Conservation (phyloP, 306 rosid species). For the Quercus parvula region DNA sequence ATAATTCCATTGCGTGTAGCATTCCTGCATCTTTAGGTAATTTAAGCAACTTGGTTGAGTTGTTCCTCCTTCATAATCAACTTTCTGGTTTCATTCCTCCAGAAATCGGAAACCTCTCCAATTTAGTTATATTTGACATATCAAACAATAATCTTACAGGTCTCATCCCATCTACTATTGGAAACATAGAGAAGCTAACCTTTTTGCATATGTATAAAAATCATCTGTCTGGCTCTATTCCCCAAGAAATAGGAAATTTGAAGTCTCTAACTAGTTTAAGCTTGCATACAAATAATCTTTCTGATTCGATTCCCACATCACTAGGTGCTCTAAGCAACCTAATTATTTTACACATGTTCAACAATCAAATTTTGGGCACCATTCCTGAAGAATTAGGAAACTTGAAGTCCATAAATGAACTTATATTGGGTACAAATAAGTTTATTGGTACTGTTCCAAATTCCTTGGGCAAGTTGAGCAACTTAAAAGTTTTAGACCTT, state of each 20-base stretch:
- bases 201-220: neutral
- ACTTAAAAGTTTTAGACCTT: fast-evolving
- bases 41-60: fast-evolving
- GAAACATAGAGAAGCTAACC: neutral
- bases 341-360: no score
- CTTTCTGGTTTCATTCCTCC: neutral
- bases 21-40: no score
- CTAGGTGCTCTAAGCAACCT: neutral
- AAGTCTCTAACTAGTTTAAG: neutral
- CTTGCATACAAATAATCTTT: neutral
- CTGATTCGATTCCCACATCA: constrained; percentile 4
- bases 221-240: neutral
- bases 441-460: no score
- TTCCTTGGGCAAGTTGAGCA: no score
- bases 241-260: neutral
- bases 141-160: neutral
- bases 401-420: no score
- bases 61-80: fast-evolving
- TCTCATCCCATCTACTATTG: neutral
- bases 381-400: no score
- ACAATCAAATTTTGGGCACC: no score
- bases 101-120: neutral
- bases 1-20: no score
- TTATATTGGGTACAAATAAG: fast-evolving
- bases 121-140: neutral